Percentiles rank a stretch among this genome's conserved stretches.
phyloP scores from a whole-genome alignment of 2,329 filamentous ascomycete genomes.

The Beauveria sp. region DNA sequence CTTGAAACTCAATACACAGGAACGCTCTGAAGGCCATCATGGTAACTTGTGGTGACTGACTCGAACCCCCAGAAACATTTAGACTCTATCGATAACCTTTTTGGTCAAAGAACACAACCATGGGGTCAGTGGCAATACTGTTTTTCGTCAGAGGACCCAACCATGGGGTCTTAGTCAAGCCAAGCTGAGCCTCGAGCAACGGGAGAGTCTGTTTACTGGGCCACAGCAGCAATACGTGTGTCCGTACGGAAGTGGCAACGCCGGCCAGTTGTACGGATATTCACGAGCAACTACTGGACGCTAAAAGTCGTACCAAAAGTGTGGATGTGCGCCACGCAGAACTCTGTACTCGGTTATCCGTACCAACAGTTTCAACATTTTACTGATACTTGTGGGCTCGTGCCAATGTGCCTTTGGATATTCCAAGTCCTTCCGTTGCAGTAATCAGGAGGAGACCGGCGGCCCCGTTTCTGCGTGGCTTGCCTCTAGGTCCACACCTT shows the following conservation, averaged over 20 bases:
- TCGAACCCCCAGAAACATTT: background rate
- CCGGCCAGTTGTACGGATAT: background rate
- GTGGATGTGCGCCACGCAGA: background rate
- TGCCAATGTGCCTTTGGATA: background rate
- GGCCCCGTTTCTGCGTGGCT: background rate
- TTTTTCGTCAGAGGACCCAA: background rate
- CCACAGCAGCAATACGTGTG: too few relatives aligned
- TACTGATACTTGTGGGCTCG: background rate
- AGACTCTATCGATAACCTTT: background rate
- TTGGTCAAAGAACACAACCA: too few relatives aligned
- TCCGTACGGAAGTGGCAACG: background rate
- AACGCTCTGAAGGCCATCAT: background rate
- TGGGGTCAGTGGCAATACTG: background rate
- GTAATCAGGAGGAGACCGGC: background rate
- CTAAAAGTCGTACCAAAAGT: background rate
- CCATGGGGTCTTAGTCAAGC: background rate
- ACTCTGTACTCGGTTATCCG: too few relatives aligned
- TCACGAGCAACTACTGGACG: background rate
- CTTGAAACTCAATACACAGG: background rate
- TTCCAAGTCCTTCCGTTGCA: background rate
- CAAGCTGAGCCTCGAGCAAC: too few relatives aligned
- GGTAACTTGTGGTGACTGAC: background rate
- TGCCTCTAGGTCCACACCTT: background rate
- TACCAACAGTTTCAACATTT: too few relatives aligned
- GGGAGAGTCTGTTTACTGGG: too few relatives aligned